Evolutionary conservation across 2,329 filamentous ascomycete species (phyloP).

Genomic region (Herpotrichia juniperi): DNA sequence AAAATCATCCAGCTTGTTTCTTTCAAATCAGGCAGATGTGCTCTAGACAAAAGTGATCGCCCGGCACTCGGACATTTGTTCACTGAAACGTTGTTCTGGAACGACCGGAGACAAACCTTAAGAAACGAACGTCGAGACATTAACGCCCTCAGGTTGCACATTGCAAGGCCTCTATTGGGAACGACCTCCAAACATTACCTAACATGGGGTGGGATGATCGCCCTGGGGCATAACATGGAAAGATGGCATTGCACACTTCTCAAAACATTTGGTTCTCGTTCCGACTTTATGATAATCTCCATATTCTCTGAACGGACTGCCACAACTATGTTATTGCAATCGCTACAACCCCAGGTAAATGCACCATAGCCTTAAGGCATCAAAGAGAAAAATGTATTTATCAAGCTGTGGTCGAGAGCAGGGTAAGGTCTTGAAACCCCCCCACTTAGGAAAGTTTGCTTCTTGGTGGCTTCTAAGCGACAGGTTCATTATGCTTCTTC

Average conservation of each 20-base stretch:
- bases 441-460: not conserved
- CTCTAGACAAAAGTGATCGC: not conserved
- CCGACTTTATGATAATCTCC: not conserved
- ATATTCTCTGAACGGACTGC: not conserved
- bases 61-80: not conserved
- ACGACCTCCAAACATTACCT: not conserved
- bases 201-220: not conserved
- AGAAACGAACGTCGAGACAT: not conserved
- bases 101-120: not conserved
- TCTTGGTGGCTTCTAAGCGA: not conserved
- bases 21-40: not conserved
- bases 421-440: not conserved
- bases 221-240: not conserved
- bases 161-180: not conserved
- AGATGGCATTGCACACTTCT: not conserved
- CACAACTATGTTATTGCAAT: not conserved
- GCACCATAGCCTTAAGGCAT: too few relatives aligned
- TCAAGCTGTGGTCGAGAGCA: too few relatives aligned
- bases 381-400: too few relatives aligned
- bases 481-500: not conserved
- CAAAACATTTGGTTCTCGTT: not conserved
- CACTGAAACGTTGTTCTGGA: conserved; percentile 1
- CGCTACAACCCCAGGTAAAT: too few relatives aligned
- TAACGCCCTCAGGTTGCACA: not conserved
- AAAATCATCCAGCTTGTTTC: not conserved